Evolutionary conservation across 2,329 filamentous ascomycete genomes (phyloP), one percentile per base, ranked within the genome.

Genomic region (Rosellinia necatrix): DNA sequence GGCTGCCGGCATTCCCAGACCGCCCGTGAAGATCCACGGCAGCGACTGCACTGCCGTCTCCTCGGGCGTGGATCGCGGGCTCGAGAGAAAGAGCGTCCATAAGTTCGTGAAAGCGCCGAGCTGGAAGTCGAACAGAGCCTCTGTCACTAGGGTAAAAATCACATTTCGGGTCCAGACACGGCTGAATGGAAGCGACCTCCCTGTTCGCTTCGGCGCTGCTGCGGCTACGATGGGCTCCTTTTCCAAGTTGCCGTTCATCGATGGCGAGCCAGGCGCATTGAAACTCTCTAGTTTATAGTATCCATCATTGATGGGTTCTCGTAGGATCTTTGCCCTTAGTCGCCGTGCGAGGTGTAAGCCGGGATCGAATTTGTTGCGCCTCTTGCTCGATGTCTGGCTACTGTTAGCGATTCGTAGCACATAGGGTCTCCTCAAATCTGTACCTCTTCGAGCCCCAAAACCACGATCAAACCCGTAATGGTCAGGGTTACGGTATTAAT

Each of bases 101-200:
- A 90, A 78, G 52, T 86, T 83, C 56, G 85, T 84, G 72, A 90
- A 90, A 17, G 86, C 83, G 58, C 83, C 85, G 61, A 78, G 83
- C 72, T 91, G 88, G 66, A 91, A 85, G 60, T 88, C 86, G 64
- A 90, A 85, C 44, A 91, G 81, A 27, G 86, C 86, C 60, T 87
- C 85, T 22, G 80, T 81, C 43, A 89, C 67, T 3, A 91, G 74
- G 0, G 78, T 81, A 51, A 78, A 75, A 56, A 79, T 70, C 38
- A 81, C 76, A 52, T 80, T 79, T 47, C 71, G 72, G 0, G 78
- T 80, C 74, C 77, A 79, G 41, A 79, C 72, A 25, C 72, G 71
- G n/a, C 62, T 64, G 57, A 80, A 78, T 0, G 64, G 75, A 53
- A 72, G 72, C 60, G 63, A 61, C n/a, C 54, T 52, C 17, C 49